phyloP scores from a whole-genome alignment of 768 basidiomycete genomes.

The Candolleomyces eurysporus region DNA sequence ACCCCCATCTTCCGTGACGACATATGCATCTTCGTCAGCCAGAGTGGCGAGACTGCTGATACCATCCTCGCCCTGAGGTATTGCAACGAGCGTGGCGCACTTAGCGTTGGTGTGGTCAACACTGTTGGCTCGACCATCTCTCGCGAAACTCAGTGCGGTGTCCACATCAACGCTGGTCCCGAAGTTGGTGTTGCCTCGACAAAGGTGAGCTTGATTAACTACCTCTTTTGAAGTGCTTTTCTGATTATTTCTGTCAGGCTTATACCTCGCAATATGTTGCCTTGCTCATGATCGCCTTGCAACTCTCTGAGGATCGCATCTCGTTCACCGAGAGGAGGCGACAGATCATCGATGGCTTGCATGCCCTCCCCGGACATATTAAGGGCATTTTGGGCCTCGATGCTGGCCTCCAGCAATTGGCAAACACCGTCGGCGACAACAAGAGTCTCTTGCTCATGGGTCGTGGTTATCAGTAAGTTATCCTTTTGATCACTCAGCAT shows the following conservation, averaged over 20 bases:
- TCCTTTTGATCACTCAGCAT: neutral
- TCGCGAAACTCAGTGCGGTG: constrained; percentile 97
- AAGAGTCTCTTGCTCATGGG: constrained; percentile 95
- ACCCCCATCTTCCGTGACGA: constrained; percentile 99
- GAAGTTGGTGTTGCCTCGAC: constrained; percentile 99
- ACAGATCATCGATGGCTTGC: constrained; percentile 91
- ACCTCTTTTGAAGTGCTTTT: neutral
- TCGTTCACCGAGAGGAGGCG: constrained; percentile 87
- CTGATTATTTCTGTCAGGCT: constrained; percentile 48
- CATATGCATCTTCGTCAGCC: constrained; percentile 92
- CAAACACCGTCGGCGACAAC: constrained; percentile 75
- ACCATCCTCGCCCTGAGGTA: constrained; percentile 95
- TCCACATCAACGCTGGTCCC: constrained; percentile 98
- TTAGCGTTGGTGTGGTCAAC: constrained; percentile 97
- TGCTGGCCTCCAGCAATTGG: constrained; percentile 72
- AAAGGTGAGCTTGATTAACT: constrained; percentile 53
- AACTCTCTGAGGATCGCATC: constrained; percentile 95
- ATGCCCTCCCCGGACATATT: constrained; percentile 87
- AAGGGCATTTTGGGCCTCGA: constrained; percentile 84
- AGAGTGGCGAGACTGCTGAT: constrained; percentile 98
- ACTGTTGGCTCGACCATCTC: constrained; percentile 98
- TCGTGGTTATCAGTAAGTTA: constrained; percentile 87
- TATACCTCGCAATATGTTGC: constrained; percentile 99
- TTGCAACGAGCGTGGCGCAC: constrained; percentile 93
- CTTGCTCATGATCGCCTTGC: constrained; percentile 96